Base-by-base conservation (phyloP, 768 basidiomycete species). In the Amanita pallidorosea region DNA sequence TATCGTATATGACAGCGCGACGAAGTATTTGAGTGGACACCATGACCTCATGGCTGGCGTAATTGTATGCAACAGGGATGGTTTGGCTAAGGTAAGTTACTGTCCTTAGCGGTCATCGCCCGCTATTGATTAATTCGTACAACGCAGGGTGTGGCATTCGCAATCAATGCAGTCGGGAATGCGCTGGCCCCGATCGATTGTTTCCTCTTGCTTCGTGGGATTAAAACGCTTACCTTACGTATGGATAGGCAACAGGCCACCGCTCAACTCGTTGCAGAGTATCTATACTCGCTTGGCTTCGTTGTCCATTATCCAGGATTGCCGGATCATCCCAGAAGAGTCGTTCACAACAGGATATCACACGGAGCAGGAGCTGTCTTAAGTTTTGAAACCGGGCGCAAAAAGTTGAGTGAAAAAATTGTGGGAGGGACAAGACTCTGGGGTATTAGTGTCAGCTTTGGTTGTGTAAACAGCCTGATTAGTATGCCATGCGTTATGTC, bases 401-500 rank as follows among this genome's bases (percentile, higher is more conserved):
- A 89, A 61, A 82, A 75, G 45, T 63, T 97, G 53, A 94, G 90
- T 63, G 93, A 98, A 67, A 79, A 83, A 47, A 87, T 98, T 54
- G 93, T 99, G 7, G 95, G 86, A 5, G 88, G 84, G 1, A 89
- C 96, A 13, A 76, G 92, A 48, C 70, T 99, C 23, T 99, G 95
- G 94, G 90, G 94, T 17, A 97, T 99, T 61, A 91, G 87, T 55
- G 96, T 99, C 59, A 93, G 90, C 63, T 99, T 99, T 61, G 96
- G 96, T 29, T 93, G 89, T 57, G 94, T 99, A 54, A 99, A 99
- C 71, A 92, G 89, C 61, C 65, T 99, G 65, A 98, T 98, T 68
- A 92, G 88, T 56, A 97, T 99, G 95, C 96, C 96, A 34, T 98
- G 96, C 65, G 82, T 91, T 59, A 98, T 99, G 96, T 96, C 93